These are phyloP conservation scores for Syncephalastrum sp. DNA, from an alignment of 371 early-diverging fungal genomes.

Conservation along the genomic window DNA sequence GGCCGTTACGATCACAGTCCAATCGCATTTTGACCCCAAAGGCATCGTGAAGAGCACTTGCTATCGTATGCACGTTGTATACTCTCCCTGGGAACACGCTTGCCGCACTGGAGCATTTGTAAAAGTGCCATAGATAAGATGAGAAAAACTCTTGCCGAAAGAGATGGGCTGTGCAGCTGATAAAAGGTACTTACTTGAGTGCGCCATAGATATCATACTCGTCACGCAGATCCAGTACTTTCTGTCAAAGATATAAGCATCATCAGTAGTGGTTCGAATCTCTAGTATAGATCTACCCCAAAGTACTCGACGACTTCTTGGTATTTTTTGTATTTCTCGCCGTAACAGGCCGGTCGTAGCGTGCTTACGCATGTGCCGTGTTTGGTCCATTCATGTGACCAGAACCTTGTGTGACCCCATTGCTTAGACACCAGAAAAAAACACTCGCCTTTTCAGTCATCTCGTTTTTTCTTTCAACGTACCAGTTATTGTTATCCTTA, in stretches of 20 bases:
- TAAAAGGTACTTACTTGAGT: constrained; percentile 26
- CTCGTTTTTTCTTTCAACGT: background rate
- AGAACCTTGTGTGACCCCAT: constrained; percentile 20
- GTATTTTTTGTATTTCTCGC: constrained; percentile 28
- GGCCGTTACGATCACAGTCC: constrained; percentile 27
- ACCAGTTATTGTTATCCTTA: constrained; percentile 35
- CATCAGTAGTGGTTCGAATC: background rate
- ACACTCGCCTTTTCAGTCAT: no score
- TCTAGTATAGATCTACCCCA: constrained; percentile 20
- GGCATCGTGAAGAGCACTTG: constrained; percentile 27
- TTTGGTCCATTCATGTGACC: constrained; percentile 59
- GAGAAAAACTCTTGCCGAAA: background rate
- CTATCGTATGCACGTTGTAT: constrained; percentile 32
- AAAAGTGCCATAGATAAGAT: background rate
- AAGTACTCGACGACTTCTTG: constrained; percentile 52
- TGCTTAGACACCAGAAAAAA: no score
- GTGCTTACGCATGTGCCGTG: constrained; percentile 59
- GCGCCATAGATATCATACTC: constrained; percentile 47
- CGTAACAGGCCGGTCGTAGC: constrained; percentile 44
- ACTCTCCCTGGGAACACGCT: constrained; percentile 42
- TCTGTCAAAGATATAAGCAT: background rate
- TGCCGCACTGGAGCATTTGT: constrained; percentile 22
- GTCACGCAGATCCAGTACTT: constrained; percentile 38
- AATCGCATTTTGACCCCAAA: constrained; percentile 32
- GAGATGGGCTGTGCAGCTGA: no score